Evolutionary conservation across 2,329 filamentous ascomycete genomes (phyloP).

Genomic region (Stagonosporopsis cucurbitacearum): DNA sequence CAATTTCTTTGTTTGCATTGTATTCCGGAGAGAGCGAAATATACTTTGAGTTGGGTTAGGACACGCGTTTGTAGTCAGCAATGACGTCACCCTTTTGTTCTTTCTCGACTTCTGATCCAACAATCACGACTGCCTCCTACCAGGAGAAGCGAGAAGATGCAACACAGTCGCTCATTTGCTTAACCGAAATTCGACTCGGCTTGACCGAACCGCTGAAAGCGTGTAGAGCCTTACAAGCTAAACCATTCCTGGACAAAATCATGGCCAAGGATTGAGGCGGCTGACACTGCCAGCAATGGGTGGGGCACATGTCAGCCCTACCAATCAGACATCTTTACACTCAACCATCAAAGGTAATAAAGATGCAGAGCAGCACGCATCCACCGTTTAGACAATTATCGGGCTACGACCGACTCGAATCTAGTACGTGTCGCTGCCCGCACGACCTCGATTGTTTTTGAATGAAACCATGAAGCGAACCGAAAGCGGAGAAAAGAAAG

Average conservation of each 20-base stretch:
- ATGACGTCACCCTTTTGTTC: background rate
- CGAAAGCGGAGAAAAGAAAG: slow-evolving; percentile 28
- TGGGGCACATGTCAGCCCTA: slow-evolving; percentile 1
- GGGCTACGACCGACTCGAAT: slow-evolving; percentile 13
- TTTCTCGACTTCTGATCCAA: background rate
- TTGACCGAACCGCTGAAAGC: background rate
- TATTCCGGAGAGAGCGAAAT: no score
- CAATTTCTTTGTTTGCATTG: no score
- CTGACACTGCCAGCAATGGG: slow-evolving; percentile 9
- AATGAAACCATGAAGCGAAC: slow-evolving; percentile 6
- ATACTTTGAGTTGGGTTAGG: no score
- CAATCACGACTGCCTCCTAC: background rate
- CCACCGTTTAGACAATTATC: background rate
- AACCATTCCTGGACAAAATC: slow-evolving; percentile 14
- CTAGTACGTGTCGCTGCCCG: slow-evolving; percentile 3
- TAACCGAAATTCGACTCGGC: background rate
- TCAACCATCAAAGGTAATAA: slow-evolving; percentile 30
- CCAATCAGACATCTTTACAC: slow-evolving; percentile 2
- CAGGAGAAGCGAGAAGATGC: background rate
- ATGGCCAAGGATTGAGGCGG: slow-evolving; percentile 27
- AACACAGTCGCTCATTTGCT: background rate
- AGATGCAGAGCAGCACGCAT: slow-evolving; percentile 27
- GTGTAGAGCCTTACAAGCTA: background rate
- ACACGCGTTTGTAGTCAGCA: no score
- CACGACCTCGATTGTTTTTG: background rate